These are phyloP conservation scores for Lathyrus tuberosus DNA, from an alignment of 306 rosid species.

Conservation along the genomic window DNA sequence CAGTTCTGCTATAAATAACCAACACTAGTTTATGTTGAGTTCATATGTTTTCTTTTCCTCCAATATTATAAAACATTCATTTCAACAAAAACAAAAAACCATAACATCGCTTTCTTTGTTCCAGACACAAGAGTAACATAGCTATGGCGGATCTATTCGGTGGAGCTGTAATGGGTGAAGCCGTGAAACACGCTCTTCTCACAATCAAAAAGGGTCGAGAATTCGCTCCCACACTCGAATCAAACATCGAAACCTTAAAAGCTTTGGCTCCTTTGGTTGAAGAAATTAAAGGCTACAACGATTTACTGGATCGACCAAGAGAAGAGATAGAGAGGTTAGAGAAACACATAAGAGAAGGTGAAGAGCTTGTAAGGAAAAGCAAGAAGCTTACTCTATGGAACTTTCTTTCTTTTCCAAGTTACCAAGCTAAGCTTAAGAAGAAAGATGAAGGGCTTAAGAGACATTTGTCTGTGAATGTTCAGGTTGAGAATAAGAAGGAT, in stretches of 20 bases:
- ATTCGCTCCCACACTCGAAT: constrained; percentile 7
- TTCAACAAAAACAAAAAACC: background rate
- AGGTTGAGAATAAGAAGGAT: constrained; percentile 36
- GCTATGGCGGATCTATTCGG: constrained; percentile 12
- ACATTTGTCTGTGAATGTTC: constrained; percentile 13
- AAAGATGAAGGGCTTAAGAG: background rate
- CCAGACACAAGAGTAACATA: background rate
- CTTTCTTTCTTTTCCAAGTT: constrained; percentile 4
- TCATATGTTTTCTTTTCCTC: too few relatives aligned
- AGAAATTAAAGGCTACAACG: constrained; percentile 26
- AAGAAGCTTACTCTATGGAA: constrained; percentile 40
- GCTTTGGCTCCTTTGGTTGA: constrained; percentile 21
- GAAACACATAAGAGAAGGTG: constrained; percentile 27
- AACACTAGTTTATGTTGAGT: too few relatives aligned
- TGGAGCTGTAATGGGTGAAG: constrained; percentile 36
- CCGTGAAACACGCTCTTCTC: background rate
- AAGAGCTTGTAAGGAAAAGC: constrained; percentile 40
- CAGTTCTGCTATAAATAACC: background rate
- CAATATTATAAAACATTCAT: too few relatives aligned
- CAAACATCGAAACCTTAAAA: constrained; percentile 26
- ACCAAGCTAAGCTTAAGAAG: constrained; percentile 35
- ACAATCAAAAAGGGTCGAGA: constrained; percentile 28
- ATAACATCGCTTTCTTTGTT: background rate
- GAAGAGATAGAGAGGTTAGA: constrained; percentile 26
- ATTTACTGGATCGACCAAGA: constrained; percentile 33